These are phyloP conservation scores for Kwoniella dejecticola DNA, from an alignment of 768 basidiomycete genomes.

Conservation along the genomic window DNA sequence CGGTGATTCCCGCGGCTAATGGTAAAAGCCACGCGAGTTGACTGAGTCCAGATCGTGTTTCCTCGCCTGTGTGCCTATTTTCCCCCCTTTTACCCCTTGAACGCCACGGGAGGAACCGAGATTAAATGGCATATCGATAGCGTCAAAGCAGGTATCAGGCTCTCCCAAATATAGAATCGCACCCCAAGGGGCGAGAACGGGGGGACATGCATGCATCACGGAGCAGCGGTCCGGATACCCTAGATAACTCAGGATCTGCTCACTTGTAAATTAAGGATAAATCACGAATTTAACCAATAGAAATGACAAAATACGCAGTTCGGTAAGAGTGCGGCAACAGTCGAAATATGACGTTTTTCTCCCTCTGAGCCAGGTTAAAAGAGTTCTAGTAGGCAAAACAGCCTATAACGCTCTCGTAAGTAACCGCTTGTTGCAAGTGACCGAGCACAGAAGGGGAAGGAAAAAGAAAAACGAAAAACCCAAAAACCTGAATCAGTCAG, in stretches of 20 bases:
- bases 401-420: background rate
- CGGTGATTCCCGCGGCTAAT: too few relatives aligned
- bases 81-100: too few relatives aligned
- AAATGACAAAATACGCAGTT: conserved; percentile 15
- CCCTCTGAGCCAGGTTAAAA: background rate
- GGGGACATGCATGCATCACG: background rate
- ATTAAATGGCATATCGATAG: background rate
- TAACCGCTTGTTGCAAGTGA: background rate
- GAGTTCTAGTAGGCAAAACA: too few relatives aligned
- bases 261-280: background rate
- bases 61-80: background rate
- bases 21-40: too few relatives aligned
- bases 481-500: background rate
- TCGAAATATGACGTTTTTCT: conserved; percentile 6
- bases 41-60: background rate
- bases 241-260: background rate
- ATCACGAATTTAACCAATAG: background rate
- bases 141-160: background rate
- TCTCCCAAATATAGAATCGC: background rate
- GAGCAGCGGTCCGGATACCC: conserved; percentile 3
- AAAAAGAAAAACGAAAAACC: background rate
- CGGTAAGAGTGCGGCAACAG: conserved; percentile 7
- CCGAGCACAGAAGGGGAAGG: background rate
- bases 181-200: conserved; percentile 12
- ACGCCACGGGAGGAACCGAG: conserved; percentile 6